phyloP scores from a whole-genome alignment of 2,329 filamentous ascomycete genomes.

The Talaromyces marneffei region DNA sequence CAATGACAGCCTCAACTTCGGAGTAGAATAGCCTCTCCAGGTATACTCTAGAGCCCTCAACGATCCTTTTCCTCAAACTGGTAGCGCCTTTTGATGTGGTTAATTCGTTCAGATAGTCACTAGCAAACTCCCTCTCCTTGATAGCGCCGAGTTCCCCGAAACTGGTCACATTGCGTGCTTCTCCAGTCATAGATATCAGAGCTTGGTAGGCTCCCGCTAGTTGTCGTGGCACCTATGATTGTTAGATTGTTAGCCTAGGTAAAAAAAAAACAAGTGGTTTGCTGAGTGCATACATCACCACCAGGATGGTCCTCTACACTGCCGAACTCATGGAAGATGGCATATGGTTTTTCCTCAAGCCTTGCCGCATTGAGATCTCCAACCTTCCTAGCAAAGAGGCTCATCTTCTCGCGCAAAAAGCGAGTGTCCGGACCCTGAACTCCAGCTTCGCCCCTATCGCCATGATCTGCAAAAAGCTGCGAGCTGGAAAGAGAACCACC shows the following conservation, averaged over 20 bases:
- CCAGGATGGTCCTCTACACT: slow-evolving; percentile 65
- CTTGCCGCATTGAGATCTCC: slow-evolving; percentile 71
- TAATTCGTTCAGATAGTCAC: slow-evolving; percentile 70
- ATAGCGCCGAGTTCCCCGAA: slow-evolving; percentile 59
- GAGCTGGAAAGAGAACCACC: slow-evolving; percentile 56
- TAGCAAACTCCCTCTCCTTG: slow-evolving; percentile 68
- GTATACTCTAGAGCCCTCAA: slow-evolving; percentile 71
- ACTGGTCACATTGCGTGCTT: slow-evolving; percentile 57
- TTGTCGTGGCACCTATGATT: slow-evolving; percentile 58
- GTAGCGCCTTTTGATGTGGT: slow-evolving; percentile 59
- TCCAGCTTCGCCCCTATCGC: slow-evolving; percentile 48
- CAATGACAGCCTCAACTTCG: slow-evolving; percentile 70
- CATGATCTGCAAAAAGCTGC: slow-evolving; percentile 64
- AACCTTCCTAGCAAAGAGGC: slow-evolving; percentile 71
- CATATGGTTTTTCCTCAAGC: slow-evolving; percentile 60
- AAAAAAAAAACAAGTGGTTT: slow-evolving; percentile 23
- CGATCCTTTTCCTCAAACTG: slow-evolving; percentile 68
- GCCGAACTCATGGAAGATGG: slow-evolving; percentile 69
- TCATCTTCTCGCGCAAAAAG: slow-evolving; percentile 76
- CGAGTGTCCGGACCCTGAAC: slow-evolving; percentile 62
- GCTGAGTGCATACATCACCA: slow-evolving; percentile 49
- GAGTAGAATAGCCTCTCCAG: slow-evolving; percentile 75
- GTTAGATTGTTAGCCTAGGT: slow-evolving; percentile 8
- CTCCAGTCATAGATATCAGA: slow-evolving; percentile 70
- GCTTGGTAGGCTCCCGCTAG: slow-evolving; percentile 78